These are phyloP conservation scores for Multifurca ochricompacta DNA, from an alignment of 768 basidiomycete species.

Conservation along the genomic window DNA sequence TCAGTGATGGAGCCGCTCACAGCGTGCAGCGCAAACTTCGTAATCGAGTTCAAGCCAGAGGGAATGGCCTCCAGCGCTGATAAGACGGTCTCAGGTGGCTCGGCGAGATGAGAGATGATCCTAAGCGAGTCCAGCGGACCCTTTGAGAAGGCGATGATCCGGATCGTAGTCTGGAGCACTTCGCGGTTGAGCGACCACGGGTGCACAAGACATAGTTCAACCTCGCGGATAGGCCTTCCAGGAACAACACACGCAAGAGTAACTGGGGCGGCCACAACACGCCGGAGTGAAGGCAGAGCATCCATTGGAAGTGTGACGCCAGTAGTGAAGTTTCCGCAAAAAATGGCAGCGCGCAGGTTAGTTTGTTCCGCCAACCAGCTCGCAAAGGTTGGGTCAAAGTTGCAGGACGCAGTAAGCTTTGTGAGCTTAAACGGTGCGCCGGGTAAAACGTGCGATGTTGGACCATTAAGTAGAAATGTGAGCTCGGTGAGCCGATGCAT, in stretches of 20 bases:
- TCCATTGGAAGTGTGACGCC: slow-evolving; percentile 16
- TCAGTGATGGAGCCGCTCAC: slow-evolving; percentile 24
- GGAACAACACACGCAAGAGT: slow-evolving; percentile 26
- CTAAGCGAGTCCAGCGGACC: slow-evolving; percentile 23
- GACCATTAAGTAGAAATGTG: slow-evolving; percentile 24
- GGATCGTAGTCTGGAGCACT: slow-evolving; percentile 22
- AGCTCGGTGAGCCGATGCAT: slow-evolving; percentile 24
- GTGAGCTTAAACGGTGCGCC: slow-evolving; percentile 25
- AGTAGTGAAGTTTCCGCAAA: slow-evolving; percentile 22
- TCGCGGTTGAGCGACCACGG: slow-evolving; percentile 25
- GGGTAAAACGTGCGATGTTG: slow-evolving; percentile 20
- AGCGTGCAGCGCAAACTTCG: slow-evolving; percentile 23
- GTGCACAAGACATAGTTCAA: slow-evolving; percentile 25
- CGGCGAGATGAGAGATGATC: slow-evolving; percentile 22
- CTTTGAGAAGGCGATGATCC: slow-evolving; percentile 22
- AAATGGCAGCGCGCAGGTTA: slow-evolving; percentile 21
- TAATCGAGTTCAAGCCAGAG: slow-evolving; percentile 18
- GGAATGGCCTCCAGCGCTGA: slow-evolving; percentile 23
- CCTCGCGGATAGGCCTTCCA: slow-evolving; percentile 22
- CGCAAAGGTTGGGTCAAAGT: slow-evolving; percentile 23
- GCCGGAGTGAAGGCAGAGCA: slow-evolving; percentile 22
- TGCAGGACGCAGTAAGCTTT: slow-evolving; percentile 23
- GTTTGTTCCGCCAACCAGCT: slow-evolving; percentile 23
- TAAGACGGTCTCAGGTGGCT: slow-evolving; percentile 17
- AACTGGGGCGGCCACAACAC: slow-evolving; percentile 25